Base-by-base conservation (phyloP, 2,329 filamentous ascomycete genomes). In the Sporothrix protearum region DNA sequence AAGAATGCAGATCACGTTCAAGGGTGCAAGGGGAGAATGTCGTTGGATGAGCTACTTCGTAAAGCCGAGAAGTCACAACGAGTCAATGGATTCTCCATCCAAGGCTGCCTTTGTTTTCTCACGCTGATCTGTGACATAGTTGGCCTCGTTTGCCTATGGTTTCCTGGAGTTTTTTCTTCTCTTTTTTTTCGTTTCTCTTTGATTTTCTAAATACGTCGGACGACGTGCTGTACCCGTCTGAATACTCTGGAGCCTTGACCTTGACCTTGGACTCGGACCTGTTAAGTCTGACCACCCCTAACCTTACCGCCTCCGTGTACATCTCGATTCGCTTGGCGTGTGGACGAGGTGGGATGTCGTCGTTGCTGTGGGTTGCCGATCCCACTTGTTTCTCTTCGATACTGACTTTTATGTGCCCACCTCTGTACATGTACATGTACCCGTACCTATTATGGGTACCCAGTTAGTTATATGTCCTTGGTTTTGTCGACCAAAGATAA, bases 311-410 rank as follows among this genome's bases (percentile, higher is more conserved):
- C 28, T 28, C n/a, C 59, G 22, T 42, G 36, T 45, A 45, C 59
- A 64, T 64, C 59, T 42, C 59, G 59, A 64, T 63, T 45, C 59
- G 10, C 36, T 25, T 16, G 42, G 39, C 45, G 59, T 2, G 36
- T 45, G n/a, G n/a, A n/a, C n/a, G n/a, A n/a, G n/a, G n/a, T n/a
- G 36, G 30, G 59, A 45, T 42, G 63, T 49, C 42, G 61, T 66
- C 9, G 30, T 66, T 42, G 14, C 16, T 49, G 63, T 66, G 63
- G 42, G 30, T 10, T 25, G 64, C 45, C 64, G 64, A 67, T 67
- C 64, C 28, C 64, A 66, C 39, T 66, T 49, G 30, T 66, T n/a
- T 19, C 36, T 53, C n/a, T 25, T 53, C 12, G 10, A 25, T 53
- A 6, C 9, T 53, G 49, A n/a, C n/a, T 22, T 10, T 51, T 22